Conservation (phyloP, 1,284 basidiomycete species). For the Phellopilus nigrolimitatus region DNA sequence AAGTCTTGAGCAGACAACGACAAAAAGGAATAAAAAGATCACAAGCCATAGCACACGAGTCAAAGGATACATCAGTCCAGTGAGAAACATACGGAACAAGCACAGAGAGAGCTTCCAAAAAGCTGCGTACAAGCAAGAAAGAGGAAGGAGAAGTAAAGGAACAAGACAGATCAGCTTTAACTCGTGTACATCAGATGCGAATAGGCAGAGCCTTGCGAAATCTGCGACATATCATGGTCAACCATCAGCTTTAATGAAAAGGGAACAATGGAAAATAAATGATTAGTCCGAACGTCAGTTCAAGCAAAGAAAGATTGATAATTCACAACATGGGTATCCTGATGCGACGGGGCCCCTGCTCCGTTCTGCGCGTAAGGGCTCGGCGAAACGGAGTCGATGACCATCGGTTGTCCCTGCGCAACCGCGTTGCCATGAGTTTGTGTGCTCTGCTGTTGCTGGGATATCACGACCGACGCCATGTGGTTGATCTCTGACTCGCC, state of each 20-base stretch:
- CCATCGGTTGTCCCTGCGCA: constrained; percentile 6
- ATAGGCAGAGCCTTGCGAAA: constrained; percentile 4
- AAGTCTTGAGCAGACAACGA: neutral
- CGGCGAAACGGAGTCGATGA: neutral
- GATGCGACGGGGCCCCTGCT: neutral
- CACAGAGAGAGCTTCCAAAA: neutral
- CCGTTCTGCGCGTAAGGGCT: constrained; percentile 3
- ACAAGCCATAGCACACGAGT: no score
- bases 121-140: neutral
- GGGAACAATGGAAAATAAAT: neutral
- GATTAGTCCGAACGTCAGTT: neutral
- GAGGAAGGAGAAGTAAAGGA: neutral
- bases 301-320: neutral
- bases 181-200: constrained; percentile 10
- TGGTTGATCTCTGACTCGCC: constrained; percentile 18
- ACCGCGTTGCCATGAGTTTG: no score
- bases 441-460: neutral
- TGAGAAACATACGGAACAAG: neutral
- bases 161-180: neutral
- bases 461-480: constrained; percentile 16
- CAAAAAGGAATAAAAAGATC: neutral
- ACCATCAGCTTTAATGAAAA: neutral
- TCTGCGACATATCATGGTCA: neutral
- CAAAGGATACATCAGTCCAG: neutral
- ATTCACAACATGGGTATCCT: neutral